Base-by-base conservation (phyloP, 2,329 filamentous ascomycete genomes). In the Pleurostoma richardsiae region DNA sequence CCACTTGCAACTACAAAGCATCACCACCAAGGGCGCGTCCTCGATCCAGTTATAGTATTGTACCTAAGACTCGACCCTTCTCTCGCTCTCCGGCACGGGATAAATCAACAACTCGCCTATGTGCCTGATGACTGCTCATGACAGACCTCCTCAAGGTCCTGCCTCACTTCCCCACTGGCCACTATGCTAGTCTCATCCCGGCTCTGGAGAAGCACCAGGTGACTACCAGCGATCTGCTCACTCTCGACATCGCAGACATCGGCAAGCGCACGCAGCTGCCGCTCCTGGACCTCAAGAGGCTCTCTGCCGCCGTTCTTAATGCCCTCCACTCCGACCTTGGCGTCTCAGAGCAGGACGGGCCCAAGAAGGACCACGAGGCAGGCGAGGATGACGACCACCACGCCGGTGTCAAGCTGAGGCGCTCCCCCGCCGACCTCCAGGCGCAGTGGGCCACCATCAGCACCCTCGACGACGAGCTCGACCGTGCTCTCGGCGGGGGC, bases 221-320 rank as follows among this genome's bases (percentile, higher is more conserved):
- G 61, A 87, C 87, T 29, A 88, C 87, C 30, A 83, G 82, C 56
- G 94, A 99, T 63, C 79, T 99, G 42, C 77, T 99, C 58, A 88
- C 88, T 3, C 83, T 95, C 52, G 88, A 96, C 60, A 78, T 85
- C 4, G 75, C 84, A 51, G 87, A 96, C 60, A 81, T 97, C 54
- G 90, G 90, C 48, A 94, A 88, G 70, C 86, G 89, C 63, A 91
- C 90, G 43, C 84, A 86, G 53, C 74, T 96, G 19, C 90, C 92
- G 3, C 73, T 92, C 6, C 77, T 86, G 38, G 90, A 96, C 60
- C 75, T 96, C 56, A 87, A 85, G 65, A 82, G 83, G 50, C 74
- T 97, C 33, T 78, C 82, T 52, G 76, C 77, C 47, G 83, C 83
- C 45, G 70, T 96, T 30, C 69, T 89, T 31, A 70, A 73, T 29